phyloP scores from a whole-genome alignment of 768 basidiomycete species.

The Suillus tomentosus region DNA sequence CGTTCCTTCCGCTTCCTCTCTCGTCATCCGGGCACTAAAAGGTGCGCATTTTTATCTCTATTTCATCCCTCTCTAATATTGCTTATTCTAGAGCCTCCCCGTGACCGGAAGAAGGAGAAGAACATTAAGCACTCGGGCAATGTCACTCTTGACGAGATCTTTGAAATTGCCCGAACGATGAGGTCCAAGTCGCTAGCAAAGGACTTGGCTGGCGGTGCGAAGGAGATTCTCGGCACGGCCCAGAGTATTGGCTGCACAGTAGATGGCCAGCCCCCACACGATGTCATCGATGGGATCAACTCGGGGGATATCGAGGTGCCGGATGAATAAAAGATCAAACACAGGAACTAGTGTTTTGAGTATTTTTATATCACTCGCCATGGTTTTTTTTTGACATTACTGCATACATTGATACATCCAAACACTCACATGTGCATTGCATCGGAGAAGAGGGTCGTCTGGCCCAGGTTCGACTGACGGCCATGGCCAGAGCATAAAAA shows the following conservation, averaged over 20 bases:
- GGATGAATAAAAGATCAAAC: too few relatives aligned
- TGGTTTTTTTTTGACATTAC: too few relatives aligned
- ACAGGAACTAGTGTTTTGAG: too few relatives aligned
- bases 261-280: conserved; percentile 91
- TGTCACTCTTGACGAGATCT: conserved; percentile 89
- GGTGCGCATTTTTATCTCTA: conserved; percentile 51
- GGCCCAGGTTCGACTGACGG: too few relatives aligned
- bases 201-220: conserved; percentile 83
- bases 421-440: too few relatives aligned
- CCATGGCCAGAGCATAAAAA: too few relatives aligned
- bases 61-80: conserved; percentile 8
- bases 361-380: too few relatives aligned
- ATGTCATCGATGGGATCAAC: conserved; percentile 86
- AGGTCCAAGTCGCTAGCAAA: conserved; percentile 92
- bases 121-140: conserved; percentile 99
- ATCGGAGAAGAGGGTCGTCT: too few relatives aligned
- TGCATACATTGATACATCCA: too few relatives aligned
- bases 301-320: conserved; percentile 47
- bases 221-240: conserved; percentile 98
- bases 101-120: conserved; percentile 99
- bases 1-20: conserved; percentile 95
- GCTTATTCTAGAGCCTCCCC: conserved; percentile 78
- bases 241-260: conserved; percentile 97
- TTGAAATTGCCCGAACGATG: conserved; percentile 97
- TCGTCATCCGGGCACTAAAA: conserved; percentile 98